phyloP scores from a whole-genome alignment of 2,329 filamentous ascomycete genomes.

The Lecanicillium sp. region DNA sequence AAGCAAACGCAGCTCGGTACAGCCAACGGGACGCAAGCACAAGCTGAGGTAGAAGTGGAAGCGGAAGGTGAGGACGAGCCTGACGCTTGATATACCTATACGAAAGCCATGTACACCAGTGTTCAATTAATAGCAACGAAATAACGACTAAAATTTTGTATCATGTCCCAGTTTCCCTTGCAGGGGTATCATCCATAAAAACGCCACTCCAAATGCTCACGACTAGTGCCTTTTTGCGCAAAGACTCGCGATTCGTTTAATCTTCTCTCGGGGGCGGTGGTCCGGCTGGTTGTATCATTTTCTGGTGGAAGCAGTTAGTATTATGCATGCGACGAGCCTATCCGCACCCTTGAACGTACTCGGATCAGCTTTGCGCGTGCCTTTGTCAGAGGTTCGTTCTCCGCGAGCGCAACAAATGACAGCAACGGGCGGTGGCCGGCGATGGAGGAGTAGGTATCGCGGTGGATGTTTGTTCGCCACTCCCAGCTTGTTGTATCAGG shows the following conservation, averaged over 20 bases:
- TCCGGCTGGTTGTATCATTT: constrained; percentile 59
- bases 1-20: constrained; percentile 12
- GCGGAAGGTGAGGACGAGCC: constrained; percentile 11
- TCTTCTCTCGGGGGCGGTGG: constrained; percentile 50
- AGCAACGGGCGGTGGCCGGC: constrained; percentile 84
- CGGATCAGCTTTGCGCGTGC: constrained; percentile 75
- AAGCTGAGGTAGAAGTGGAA: constrained; percentile 18
- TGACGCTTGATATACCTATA: constrained; percentile 4
- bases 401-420: constrained; percentile 80
- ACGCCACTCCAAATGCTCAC: constrained; percentile 13
- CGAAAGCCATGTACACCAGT: neutral
- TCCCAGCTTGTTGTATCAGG: constrained; percentile 97
- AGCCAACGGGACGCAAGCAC: constrained; percentile 4
- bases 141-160: neutral
- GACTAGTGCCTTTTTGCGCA: constrained; percentile 3
- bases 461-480: constrained; percentile 91
- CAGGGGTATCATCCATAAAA: constrained; percentile 17
- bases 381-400: constrained; percentile 78
- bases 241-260: constrained; percentile 17
- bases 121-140: neutral
- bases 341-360: constrained; percentile 26
- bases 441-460: constrained; percentile 85
- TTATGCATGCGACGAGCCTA: constrained; percentile 1
- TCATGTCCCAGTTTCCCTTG: constrained; percentile 4
- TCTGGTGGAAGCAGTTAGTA: constrained; percentile 30